Evolutionary conservation across 2,329 filamentous ascomycete species (phyloP), one percentile per base, ranked within the genome.

Genomic region (Colletotrichum filicis): DNA sequence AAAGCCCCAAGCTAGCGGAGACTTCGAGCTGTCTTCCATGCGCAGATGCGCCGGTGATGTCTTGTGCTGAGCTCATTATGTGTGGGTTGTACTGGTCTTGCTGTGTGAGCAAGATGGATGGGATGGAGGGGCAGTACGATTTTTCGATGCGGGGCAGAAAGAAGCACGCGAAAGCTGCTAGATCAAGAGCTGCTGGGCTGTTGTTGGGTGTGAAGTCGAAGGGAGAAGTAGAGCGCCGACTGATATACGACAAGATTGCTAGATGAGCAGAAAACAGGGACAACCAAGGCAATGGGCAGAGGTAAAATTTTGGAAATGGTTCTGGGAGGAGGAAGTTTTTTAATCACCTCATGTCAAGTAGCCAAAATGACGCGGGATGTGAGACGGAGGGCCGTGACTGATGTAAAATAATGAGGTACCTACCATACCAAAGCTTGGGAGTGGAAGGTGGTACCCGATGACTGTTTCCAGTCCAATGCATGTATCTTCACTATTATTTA

Each of bases 1-100:
- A 95, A 75, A 95, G 85, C 79, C 89, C 91, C 79, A 92, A 85
- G 81, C 87, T 91, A 79, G 91, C 88, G 22, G 89, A 90, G 78
- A 85, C 88, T 75, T 76, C 83, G 80, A 71, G 82, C 78, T 28
- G 46, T 26, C 32, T 73, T 16, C 66, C 67, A 76, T 67, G 68
- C 82, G 77, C 71, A 35, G 79, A 81, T 60, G 81, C 82, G 77
- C 75, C 77, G 32, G 80, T 77, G 74, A 91, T 91, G 75, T 90
- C 85, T 78, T 85, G 83, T 77, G 87, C 84, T 77, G 85, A 80
- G 68, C 84, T 79, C 86, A 87, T 87, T 73, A 67, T 78, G 35
- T 49, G 37, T 60, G 62, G 8, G 19, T 57, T n/a, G 16, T 57
- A 16, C 42, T 30, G n/a, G 59, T 30, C 7, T 53, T 24, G 42